Base-by-base conservation (phyloP, 2,329 filamentous ascomycete species). In the Mycogone perniciosa region DNA sequence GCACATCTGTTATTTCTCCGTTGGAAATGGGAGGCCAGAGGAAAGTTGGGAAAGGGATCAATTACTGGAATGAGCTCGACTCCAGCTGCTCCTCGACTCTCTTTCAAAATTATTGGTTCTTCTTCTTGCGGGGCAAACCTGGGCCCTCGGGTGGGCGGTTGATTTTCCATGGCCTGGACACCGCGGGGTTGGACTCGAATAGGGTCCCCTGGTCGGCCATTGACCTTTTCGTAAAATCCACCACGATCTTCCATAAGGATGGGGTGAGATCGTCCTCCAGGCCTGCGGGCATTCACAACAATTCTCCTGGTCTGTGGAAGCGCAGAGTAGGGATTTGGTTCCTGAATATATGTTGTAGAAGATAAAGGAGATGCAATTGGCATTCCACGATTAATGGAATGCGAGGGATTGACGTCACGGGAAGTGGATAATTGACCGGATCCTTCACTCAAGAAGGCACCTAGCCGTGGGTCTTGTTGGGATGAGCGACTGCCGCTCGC, bases 171-270 rank as follows among this genome's bases (percentile, higher is more conserved):
- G 10, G 48, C 38, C 33, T 52, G 56, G 10, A 52, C 40, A 44
- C 53, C 50, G 44, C 45, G 54, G 20, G 52, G 47, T 35, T 48
- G 46, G 26, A 46, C 39, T 27, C 47, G 42, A 26, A 34, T 29
- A 27, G 45, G 27, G 20, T 42, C 26, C 29, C 51, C 52, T 33
- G 44, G 40, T 10, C 29, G 40, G n/a, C 34, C 34, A 51, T 57
- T 54, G 34, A 70, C 59, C 50, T 64, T 66, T 54, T 68, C 68
- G 53, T 60, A 67, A 48, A 70, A 69, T 11, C 67, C 66, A 50
- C 67, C 67, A 31, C 67, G 62, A 56, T 71, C 67, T 54, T 71
- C 67, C 68, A 72, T 71, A 55, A 70, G 48, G 43, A 71, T 61
- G 13, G 64, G 64, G 26, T 63, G 65, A n/a, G 59, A 58, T 37